Conservation (phyloP, 2,329 filamentous ascomycete species). For the Alternaria angustiovoidea region DNA sequence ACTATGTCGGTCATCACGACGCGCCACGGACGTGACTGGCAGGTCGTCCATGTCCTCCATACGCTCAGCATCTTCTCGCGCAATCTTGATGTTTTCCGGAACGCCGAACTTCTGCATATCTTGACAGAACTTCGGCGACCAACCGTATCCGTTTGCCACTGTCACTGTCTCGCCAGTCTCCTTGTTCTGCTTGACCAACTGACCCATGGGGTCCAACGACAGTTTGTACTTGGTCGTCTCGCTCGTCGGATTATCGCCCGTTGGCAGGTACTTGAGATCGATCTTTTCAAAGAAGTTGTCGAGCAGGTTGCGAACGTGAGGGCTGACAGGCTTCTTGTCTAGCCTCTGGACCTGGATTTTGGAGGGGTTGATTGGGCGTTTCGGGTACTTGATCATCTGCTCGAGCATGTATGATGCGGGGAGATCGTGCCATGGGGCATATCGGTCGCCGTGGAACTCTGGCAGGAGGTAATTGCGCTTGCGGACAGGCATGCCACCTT, state of each 20-base stretch:
- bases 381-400: conserved; percentile 78
- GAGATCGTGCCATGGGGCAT: conserved; percentile 79
- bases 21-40: conserved; percentile 11
- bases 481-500: conserved; percentile 52
- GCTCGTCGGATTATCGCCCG: conserved; percentile 49
- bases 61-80: conserved; percentile 29
- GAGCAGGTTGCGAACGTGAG: conserved; percentile 75
- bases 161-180: conserved; percentile 70
- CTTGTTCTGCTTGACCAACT: conserved; percentile 70
- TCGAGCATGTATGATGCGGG: conserved; percentile 84
- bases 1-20: conserved; percentile 16
- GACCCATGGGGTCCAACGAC: conserved; percentile 74
- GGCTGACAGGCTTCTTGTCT: conserved; percentile 70
- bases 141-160: conserved; percentile 85
- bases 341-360: conserved; percentile 70
- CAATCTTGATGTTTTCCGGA: conserved; percentile 32
- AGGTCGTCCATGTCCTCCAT: conserved; percentile 22
- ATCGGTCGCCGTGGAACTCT: conserved; percentile 76
- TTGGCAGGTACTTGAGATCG: conserved; percentile 58
- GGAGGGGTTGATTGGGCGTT: conserved; percentile 74
- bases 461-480: conserved; percentile 74
- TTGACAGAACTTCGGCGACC: conserved; percentile 81
- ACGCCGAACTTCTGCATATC: conserved; percentile 70
- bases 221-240: conserved; percentile 56
- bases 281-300: conserved; percentile 71